Conservation (phyloP, 306 rosid species). For the Prunus mume region DNA sequence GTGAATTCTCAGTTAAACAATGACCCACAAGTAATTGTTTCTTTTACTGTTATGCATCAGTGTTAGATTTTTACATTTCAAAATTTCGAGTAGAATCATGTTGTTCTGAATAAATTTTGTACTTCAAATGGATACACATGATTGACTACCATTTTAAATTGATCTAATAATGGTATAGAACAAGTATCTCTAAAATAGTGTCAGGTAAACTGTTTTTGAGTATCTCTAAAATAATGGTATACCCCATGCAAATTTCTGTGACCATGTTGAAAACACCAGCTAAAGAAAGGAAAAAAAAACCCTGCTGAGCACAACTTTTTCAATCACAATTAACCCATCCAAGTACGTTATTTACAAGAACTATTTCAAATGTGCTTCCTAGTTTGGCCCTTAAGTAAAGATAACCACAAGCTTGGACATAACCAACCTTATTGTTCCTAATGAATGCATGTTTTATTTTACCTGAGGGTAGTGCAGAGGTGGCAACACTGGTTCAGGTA, state of each 20-base stretch:
- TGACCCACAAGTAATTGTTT: background rate
- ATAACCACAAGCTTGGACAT: background rate
- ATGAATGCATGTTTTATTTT: conserved; percentile 12
- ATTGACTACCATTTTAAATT: background rate
- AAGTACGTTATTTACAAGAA: background rate
- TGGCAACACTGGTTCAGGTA: conserved; percentile 76
- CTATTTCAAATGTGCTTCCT: background rate
- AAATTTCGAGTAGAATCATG: background rate
- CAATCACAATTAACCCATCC: background rate
- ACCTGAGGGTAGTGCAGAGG: conserved; percentile 86
- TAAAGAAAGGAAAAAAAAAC: background rate
- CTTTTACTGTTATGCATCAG: background rate
- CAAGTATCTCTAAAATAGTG: background rate
- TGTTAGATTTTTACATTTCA: background rate
- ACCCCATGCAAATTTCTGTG: conserved; percentile 5
- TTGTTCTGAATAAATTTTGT: background rate
- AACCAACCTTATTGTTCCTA: background rate
- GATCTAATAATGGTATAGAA: background rate
- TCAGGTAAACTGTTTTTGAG: background rate
- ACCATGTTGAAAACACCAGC: background rate
- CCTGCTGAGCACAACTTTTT: background rate
- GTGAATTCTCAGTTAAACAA: background rate
- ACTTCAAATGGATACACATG: background rate
- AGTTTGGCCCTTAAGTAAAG: background rate
- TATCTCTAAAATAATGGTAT: conserved; percentile 2